phyloP scores from a whole-genome alignment of 306 rosid genomes.

The Cicer arietinum region DNA sequence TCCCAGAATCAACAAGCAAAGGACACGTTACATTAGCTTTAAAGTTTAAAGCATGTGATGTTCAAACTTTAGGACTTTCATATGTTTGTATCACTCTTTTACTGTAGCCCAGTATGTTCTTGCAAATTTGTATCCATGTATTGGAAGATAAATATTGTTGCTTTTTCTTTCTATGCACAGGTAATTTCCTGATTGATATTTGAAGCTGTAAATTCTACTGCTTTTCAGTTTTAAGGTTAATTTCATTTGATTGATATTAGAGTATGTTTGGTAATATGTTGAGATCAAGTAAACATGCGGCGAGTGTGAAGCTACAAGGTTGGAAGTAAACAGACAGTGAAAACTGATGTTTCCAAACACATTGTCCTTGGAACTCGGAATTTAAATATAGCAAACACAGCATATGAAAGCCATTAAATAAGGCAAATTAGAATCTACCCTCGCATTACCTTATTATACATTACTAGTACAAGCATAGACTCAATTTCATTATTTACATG shows the following conservation, averaged over 20 bases:
- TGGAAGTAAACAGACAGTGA: no score
- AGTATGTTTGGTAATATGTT: no score
- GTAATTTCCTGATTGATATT: conserved; percentile 2
- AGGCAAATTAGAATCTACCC: neutral
- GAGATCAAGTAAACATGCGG: no score
- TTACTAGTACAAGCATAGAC: conserved; percentile 15
- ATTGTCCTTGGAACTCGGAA: neutral
- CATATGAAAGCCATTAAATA: neutral
- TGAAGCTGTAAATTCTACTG: neutral
- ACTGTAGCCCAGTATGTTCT: neutral
- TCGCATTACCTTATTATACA: neutral
- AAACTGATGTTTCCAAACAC: no score
- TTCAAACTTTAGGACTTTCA: neutral
- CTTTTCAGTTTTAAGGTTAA: neutral
- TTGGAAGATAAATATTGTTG: neutral
- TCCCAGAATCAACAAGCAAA: neutral
- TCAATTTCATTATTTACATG: conserved; percentile 37
- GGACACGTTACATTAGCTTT: neutral
- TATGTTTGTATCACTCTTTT: neutral
- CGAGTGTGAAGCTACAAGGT: no score
- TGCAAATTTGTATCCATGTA: neutral
- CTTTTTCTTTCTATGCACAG: neutral
- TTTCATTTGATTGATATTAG: neutral
- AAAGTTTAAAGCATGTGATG: neutral
- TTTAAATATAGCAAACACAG: conserved; percentile 8